phyloP scores from a whole-genome alignment of 352 stramenopile genomes.

The Globisporangium paroecandrum region DNA sequence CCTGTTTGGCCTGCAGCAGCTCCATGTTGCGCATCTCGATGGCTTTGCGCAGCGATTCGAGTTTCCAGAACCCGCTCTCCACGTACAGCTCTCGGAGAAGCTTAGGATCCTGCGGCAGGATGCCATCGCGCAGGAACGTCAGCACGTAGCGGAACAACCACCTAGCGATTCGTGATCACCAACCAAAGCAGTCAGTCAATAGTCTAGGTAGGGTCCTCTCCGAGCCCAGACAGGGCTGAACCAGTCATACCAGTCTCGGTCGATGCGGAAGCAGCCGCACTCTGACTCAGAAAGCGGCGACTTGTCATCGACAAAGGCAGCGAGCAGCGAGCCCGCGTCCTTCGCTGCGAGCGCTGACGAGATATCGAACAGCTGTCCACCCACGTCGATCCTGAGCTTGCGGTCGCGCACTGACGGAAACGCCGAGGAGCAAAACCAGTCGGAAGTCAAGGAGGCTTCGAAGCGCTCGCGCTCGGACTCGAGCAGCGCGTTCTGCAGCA shows the following conservation, averaged over 20 bases:
- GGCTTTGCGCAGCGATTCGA: conserved; percentile 67
- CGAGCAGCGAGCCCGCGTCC: conserved; percentile 59
- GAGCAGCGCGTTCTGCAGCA: conserved; percentile 71
- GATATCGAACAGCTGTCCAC: conserved; percentile 71
- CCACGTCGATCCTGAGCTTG: conserved; percentile 61
- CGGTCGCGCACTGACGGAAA: conserved; percentile 47
- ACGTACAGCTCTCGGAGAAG: conserved; percentile 66
- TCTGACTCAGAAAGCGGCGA: conserved; percentile 55
- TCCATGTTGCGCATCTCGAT: conserved; percentile 76
- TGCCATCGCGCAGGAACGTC: conserved; percentile 72
- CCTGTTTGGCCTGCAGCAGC: conserved; percentile 44
- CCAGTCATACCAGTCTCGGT: conserved; percentile 54
- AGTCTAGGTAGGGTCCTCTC: not conserved
- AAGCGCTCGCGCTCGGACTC: conserved; percentile 73
- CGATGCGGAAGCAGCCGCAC: conserved; percentile 67
- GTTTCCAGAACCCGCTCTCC: conserved; percentile 82
- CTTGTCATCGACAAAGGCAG: conserved; percentile 60
- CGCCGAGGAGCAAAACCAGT: conserved; percentile 69
- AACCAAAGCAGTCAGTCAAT: not conserved
- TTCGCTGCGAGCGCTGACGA: conserved; percentile 45
- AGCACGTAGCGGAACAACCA: conserved; percentile 76
- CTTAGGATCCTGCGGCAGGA: conserved; percentile 64
- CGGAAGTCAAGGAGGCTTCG: conserved; percentile 56
- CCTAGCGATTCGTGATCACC: conserved; percentile 20
- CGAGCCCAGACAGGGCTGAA: not conserved